Percentiles rank a stretch among this genome's conserved stretches.
Conservation (phyloP, 2,329 filamentous ascomycete genomes). For the Trichoderma polysporum region DNA sequence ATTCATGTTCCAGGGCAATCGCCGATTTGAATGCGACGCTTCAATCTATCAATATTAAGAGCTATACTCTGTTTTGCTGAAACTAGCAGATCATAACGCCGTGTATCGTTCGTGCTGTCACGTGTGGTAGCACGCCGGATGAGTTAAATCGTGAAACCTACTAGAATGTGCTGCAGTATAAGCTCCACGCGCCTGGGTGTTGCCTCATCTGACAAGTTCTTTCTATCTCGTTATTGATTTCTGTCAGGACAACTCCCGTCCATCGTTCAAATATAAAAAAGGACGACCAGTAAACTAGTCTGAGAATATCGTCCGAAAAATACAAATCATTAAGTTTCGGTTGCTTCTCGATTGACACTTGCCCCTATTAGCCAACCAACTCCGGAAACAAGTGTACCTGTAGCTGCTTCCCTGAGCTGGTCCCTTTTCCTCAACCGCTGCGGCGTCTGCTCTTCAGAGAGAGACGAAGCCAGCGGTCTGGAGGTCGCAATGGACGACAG, state of each 20-base stretch:
- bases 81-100: neutral
- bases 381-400: conserved; percentile 65
- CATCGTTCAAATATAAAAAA: neutral
- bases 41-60: neutral
- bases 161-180: neutral
- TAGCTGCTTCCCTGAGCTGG: conserved; percentile 64
- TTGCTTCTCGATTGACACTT: conserved; percentile 31
- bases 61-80: neutral
- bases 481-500: conserved; percentile 40
- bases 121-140: neutral
- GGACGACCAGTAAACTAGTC: neutral
- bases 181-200: neutral
- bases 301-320: neutral
- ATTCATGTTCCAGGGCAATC: neutral
- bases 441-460: conserved; percentile 30
- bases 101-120: neutral
- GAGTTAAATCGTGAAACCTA: neutral
- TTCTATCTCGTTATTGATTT: neutral
- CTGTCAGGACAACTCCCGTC: neutral
- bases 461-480: neutral
- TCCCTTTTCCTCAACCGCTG: conserved; percentile 67
- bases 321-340: neutral
- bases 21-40: neutral
- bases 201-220: neutral
- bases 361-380: conserved; percentile 68